phyloP scores from a whole-genome alignment of 1,284 basidiomycete species.

The Ganoderma boninense region DNA sequence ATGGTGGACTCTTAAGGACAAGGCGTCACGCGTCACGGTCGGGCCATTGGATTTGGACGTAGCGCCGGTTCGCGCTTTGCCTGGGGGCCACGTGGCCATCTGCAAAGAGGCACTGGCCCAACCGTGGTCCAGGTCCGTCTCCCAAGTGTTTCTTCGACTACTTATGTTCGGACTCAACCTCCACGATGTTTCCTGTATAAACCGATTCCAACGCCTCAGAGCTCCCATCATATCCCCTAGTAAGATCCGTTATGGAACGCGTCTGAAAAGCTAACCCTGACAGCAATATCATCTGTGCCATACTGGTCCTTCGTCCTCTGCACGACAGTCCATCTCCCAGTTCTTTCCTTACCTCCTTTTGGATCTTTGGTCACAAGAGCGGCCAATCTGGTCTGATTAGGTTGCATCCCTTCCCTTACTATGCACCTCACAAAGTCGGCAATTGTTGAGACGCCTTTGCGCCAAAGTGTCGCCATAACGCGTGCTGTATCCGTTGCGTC shows the following conservation, averaged over 20 bases:
- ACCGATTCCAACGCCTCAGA: not conserved
- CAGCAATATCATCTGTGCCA: no score
- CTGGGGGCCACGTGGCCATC: no score
- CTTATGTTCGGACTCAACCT: not conserved
- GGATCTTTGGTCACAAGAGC: not conserved
- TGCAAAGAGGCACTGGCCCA: no score
- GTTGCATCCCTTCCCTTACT: not conserved
- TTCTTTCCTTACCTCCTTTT: not conserved
- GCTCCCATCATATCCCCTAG: not conserved
- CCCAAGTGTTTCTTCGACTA: no score
- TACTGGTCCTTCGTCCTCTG: no score
- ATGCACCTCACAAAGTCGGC: not conserved
- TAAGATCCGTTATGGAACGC: not conserved
- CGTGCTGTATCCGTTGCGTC: not conserved
- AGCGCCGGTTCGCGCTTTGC: no score
- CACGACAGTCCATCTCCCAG: no score
- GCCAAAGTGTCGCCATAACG: constrained; percentile 6
- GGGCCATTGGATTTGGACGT: no score
- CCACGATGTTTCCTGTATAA: not conserved
- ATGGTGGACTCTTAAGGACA: no score
- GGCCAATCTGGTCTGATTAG: not conserved
- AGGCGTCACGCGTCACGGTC: no score
- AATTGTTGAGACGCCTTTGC: not conserved
- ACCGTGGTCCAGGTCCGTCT: no score
- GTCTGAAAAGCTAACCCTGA: not conserved